Conservation (phyloP, 2,329 filamentous ascomycete genomes). For the Ophiostoma australiae region DNA sequence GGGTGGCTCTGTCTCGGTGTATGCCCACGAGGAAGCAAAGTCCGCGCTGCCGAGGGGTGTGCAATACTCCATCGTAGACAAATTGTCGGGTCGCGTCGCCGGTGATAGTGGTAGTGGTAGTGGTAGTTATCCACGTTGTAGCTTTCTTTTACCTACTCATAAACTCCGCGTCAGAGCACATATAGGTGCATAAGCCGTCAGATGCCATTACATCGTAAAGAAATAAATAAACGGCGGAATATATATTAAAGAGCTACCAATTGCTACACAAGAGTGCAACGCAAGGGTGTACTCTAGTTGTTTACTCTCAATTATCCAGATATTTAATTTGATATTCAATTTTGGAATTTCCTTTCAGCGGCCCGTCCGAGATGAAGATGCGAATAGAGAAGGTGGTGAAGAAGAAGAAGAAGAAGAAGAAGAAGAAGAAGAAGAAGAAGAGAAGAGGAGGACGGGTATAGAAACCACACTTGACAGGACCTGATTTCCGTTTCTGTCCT, state of each 20-base stretch:
- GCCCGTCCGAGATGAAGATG: slow-evolving; percentile 7
- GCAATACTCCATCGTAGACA: neutral
- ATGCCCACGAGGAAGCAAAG: neutral
- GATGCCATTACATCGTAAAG: neutral
- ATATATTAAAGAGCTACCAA: neutral
- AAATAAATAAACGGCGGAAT: neutral
- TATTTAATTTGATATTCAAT: neutral
- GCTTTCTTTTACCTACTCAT: neutral
- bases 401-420: neutral
- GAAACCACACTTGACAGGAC: neutral
- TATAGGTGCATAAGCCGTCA: neutral
- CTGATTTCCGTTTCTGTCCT: neutral
- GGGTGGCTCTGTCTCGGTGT: neutral
- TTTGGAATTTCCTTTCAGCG: neutral
- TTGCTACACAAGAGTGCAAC: neutral
- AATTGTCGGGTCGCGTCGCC: neutral
- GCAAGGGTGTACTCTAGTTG: neutral
- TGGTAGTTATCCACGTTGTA: neutral
- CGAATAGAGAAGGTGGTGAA: neutral
- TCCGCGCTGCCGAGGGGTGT: neutral
- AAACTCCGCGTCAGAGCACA: neutral
- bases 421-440: neutral
- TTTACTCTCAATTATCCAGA: neutral
- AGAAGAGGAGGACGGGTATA: neutral
- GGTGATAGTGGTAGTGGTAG: neutral